These are phyloP conservation scores for Melaleuca alternifolia DNA, from an alignment of 345 rosid genomes.

Conservation along the genomic window DNA sequence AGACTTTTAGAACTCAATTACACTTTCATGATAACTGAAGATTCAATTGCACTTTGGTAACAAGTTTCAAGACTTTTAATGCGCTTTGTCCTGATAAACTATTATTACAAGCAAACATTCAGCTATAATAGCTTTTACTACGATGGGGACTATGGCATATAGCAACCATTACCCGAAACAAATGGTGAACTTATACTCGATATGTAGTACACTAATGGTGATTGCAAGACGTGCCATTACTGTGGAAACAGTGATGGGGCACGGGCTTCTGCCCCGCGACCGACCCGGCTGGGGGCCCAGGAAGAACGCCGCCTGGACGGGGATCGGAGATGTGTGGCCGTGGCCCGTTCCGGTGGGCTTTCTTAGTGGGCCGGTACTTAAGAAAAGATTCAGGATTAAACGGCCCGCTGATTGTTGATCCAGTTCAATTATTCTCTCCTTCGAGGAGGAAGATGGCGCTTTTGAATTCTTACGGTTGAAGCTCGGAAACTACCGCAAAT, in stretches of 20 bases:
- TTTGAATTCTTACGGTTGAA: not conserved
- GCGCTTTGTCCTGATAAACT: not conserved
- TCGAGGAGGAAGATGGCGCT: not conserved
- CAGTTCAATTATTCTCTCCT: not conserved
- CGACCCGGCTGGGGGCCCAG: not conserved
- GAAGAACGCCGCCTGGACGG: not conserved
- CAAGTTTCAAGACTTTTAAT: too few relatives aligned
- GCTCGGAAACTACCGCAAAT: not conserved
- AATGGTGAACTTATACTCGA: accelerated
- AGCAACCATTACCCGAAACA: accelerated
- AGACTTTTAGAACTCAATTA: too few relatives aligned
- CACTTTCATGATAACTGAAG: too few relatives aligned
- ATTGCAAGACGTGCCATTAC: accelerated
- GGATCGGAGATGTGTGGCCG: not conserved
- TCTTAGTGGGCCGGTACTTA: not conserved
- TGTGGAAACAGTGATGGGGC: not conserved
- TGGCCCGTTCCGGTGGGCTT: not conserved
- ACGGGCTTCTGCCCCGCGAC: not conserved
- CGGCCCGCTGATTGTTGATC: not conserved
- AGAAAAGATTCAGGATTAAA: not conserved
- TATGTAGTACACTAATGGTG: accelerated
- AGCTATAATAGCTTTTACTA: not conserved
- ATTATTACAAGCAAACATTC: not conserved
- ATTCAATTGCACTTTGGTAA: too few relatives aligned
- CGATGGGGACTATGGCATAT: not conserved